A percentile compares a stretch with the other conserved stretches of the same genome.
Conservation (phyloP, 2,329 filamentous ascomycete species). For the Beauveria bassiana region DNA sequence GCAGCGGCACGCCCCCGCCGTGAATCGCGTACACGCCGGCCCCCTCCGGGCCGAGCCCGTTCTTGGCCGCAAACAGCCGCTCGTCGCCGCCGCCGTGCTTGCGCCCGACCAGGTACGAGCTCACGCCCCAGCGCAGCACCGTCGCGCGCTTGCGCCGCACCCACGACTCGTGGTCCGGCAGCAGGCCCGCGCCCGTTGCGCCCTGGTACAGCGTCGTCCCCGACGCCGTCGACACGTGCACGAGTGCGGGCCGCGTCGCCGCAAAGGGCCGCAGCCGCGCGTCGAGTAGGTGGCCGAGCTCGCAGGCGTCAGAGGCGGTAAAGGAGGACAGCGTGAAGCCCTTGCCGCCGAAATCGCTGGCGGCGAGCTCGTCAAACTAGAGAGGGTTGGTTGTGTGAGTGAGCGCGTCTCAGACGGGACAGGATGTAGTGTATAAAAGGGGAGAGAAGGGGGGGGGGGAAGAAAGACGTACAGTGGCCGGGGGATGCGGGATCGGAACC, state of each 20-base stretch:
- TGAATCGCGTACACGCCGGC: constrained; percentile 65
- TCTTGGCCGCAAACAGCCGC: constrained; percentile 55
- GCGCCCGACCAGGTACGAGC: constrained; percentile 63
- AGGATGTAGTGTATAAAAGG: not conserved
- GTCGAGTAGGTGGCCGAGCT: constrained; percentile 56
- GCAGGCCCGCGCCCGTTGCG: constrained; percentile 56
- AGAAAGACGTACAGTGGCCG: constrained; percentile 16
- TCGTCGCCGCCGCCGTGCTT: constrained; percentile 57
- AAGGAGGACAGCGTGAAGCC: constrained; percentile 44
- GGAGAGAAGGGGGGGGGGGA: too few species aligned
- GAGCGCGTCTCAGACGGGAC: not conserved
- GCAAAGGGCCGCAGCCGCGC: constrained; percentile 48
- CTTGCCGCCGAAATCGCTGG: constrained; percentile 28
- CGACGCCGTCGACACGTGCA: constrained; percentile 57
- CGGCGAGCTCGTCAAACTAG: constrained; percentile 24
- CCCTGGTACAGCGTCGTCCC: constrained; percentile 62
- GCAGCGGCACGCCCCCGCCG: constrained; percentile 67
- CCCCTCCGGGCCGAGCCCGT: constrained; percentile 48
- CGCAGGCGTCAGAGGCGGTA: constrained; percentile 56
- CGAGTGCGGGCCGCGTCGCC: constrained; percentile 38
- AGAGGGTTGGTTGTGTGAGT: not conserved
- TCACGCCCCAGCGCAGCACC: constrained; percentile 62
- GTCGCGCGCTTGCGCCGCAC: constrained; percentile 63
- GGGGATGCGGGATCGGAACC: constrained; percentile 16
- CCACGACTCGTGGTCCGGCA: constrained; percentile 66